Evolutionary conservation across 768 basidiomycete genomes (phyloP).

Genomic region (Kockovaella imperatae): DNA sequence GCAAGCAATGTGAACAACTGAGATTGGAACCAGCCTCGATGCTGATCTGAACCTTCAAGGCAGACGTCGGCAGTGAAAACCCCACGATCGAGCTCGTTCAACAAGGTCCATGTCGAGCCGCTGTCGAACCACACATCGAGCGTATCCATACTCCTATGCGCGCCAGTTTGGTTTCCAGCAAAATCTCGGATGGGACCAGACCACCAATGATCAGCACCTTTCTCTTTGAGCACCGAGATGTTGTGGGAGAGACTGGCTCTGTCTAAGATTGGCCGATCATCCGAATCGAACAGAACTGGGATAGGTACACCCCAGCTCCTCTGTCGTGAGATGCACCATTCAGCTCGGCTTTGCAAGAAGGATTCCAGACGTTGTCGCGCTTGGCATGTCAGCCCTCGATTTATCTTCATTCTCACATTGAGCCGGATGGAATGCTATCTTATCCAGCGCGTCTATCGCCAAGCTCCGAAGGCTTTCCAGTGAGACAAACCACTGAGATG

Average conservation of each 20-base stretch:
- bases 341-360: conserved; percentile 77
- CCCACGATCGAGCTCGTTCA: conserved; percentile 15
- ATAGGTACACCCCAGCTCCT: conserved; percentile 97
- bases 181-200: conserved; percentile 74
- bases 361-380: conserved; percentile 82
- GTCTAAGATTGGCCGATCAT: conserved; percentile 60
- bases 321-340: conserved; percentile 99
- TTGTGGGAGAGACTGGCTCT: conserved; percentile 64
- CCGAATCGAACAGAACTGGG: conserved; percentile 66
- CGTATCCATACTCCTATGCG: conserved; percentile 61
- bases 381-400: conserved; percentile 40
- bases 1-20: conserved; percentile 74
- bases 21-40: conserved; percentile 98
- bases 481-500: conserved; percentile 96
- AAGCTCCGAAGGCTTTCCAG: conserved; percentile 70
- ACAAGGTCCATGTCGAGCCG: conserved; percentile 83
- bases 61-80: conserved; percentile 65
- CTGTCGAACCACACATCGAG: conserved; percentile 99
- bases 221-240: conserved; percentile 60
- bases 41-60: conserved; percentile 92
- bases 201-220: conserved; percentile 88
- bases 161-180: conserved; percentile 51
- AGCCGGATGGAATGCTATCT: conserved; percentile 68
- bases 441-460: conserved; percentile 61
- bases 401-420: conserved; percentile 52